Base-by-base conservation (phyloP, 1,284 basidiomycete genomes). In the Malassezia japonica region DNA sequence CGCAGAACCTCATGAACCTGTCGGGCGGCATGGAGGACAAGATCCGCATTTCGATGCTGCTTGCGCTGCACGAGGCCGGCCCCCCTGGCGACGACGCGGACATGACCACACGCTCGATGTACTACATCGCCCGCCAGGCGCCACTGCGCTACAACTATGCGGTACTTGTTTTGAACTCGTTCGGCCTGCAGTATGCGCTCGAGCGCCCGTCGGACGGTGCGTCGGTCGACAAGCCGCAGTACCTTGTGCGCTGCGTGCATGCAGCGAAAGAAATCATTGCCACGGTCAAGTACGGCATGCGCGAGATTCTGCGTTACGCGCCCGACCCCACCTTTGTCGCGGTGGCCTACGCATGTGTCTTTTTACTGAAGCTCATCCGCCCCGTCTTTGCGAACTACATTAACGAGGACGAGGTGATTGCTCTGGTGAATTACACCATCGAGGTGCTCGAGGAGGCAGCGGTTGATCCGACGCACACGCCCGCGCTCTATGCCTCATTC, bases 251-350 rank as follows among this genome's bases (percentile, higher is more conserved):
- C 64, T 65, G 65, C 57, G 46, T 70, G 56, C 47, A 71, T 47
- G 48, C 73, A 31, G 56, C 66, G 46, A 47, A 71, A 62, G 62
- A 55, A 20, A 66, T 72, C 31, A 60, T 72, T 16, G 40, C 40
- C 4, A 59, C 63, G 29, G 47, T 62, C 29, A 44, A 49, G 7
- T 60, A 62, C 15, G 68, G 65, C 4, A 46, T 62, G 50, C 60
- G 67, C 23, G 56, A 56, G 20, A 78, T 80, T 65, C 76, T 95
- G 71, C 82, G 81, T 55, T 91, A 88, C 72, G 82, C 87, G 0
- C 86, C 88, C 0, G 91, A 96, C 72, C 86, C 87, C 7, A 86
- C 88, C 67, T 92, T 87, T 67, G 87, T 95, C 21, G 85, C 87
- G 77, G 82, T 82, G 46, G 86, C 86, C 10, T 95, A 94, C 74